Evolutionary conservation across 2,329 filamentous ascomycete genomes (phyloP).

Genomic region (Orbilia oligospora): DNA sequence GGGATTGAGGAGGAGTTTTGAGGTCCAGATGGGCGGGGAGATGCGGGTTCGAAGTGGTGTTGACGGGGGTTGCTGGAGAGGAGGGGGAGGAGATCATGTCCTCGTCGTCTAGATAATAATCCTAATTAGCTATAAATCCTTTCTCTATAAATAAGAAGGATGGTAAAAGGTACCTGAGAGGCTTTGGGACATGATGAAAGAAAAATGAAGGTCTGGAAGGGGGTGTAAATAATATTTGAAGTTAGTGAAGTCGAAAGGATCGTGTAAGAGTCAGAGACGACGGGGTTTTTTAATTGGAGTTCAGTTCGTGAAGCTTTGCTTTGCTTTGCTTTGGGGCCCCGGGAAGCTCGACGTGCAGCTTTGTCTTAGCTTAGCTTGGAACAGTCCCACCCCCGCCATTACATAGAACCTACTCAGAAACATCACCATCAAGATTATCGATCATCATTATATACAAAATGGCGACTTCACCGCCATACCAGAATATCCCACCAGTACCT

Average conservation of each 20-base stretch:
- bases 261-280: background rate
- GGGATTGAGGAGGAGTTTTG: conserved; percentile 58
- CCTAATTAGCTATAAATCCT: background rate
- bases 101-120: conserved; percentile 44
- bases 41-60: conserved; percentile 46
- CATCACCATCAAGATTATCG: conserved; percentile 22
- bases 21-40: conserved; percentile 55
- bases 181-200: conserved; percentile 48
- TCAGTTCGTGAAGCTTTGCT: background rate
- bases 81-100: conserved; percentile 60
- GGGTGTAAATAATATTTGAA: no score
- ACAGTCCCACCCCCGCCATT: no score
- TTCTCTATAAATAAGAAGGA: no score
- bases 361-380: conserved; percentile 13
- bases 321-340: no score
- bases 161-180: conserved; percentile 41
- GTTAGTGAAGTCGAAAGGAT: background rate
- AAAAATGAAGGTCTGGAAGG: no score
- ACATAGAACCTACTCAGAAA: background rate
- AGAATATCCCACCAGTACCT: conserved; percentile 55
- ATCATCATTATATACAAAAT: conserved; percentile 14
- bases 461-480: conserved; percentile 47
- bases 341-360: conserved; percentile 1
- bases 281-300: no score
- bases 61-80: conserved; percentile 55